These are phyloP conservation scores for Pleurotus platypus DNA, from an alignment of 768 basidiomycete species.

Conservation along the genomic window DNA sequence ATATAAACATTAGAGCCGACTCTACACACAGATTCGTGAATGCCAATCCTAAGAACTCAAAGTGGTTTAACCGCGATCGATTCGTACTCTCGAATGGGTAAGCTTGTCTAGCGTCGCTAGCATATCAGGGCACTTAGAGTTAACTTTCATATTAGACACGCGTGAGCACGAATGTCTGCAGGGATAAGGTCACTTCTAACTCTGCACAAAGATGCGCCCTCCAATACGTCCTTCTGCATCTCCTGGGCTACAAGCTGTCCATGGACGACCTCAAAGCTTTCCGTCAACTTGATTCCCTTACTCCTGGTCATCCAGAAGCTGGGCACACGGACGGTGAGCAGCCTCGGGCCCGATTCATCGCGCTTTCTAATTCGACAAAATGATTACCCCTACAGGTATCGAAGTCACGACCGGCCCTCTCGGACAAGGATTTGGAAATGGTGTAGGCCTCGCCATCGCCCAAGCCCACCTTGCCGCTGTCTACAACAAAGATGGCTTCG, in stretches of 20 bases:
- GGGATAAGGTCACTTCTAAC: slow-evolving; percentile 5
- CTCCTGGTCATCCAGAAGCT: slow-evolving; percentile 90
- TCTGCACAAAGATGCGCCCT: slow-evolving; percentile 70
- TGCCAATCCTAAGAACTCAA: slow-evolving; percentile 82
- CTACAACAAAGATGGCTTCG: slow-evolving; percentile 84
- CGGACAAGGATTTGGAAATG: slow-evolving; percentile 92
- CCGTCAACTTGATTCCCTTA: slow-evolving; percentile 86
- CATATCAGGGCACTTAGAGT: slow-evolving; percentile 7
- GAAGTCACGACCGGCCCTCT: slow-evolving; percentile 96
- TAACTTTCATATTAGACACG: slow-evolving; percentile 49
- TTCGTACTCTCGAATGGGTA: slow-evolving; percentile 96
- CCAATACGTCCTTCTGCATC: slow-evolving; percentile 89
- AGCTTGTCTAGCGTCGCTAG: slow-evolving; percentile 21
- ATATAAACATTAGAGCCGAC: background rate
- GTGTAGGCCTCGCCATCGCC: slow-evolving; percentile 90
- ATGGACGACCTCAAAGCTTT: slow-evolving; percentile 92
- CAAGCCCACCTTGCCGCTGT: slow-evolving; percentile 88
- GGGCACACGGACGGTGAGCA: slow-evolving; percentile 45
- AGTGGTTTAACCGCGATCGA: slow-evolving; percentile 96
- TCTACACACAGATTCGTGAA: slow-evolving; percentile 64
- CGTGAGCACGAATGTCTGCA: slow-evolving; percentile 43
- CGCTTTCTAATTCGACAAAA: slow-evolving; percentile 8
- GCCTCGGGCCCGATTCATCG: background rate
- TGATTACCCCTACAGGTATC: slow-evolving; percentile 40
- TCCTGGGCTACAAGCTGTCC: slow-evolving; percentile 88